Percentiles rank a stretch among this genome's conserved stretches.
These are phyloP conservation scores for Penicillium chermesinum DNA, from an alignment of 495 filamentous ascomycete genomes.

Conservation along the genomic window DNA sequence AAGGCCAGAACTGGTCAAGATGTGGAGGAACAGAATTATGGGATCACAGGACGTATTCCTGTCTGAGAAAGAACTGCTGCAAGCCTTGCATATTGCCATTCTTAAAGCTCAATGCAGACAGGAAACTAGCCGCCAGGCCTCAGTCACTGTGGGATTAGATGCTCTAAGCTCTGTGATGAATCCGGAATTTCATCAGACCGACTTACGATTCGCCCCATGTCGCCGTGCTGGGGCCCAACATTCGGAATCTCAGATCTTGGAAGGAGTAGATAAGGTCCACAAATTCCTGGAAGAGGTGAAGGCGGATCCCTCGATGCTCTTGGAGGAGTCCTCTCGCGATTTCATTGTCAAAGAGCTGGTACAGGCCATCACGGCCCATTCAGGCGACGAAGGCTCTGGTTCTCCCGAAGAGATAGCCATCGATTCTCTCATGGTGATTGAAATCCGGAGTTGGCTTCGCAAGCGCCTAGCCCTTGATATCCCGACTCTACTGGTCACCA, in stretches of 20 bases:
- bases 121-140: too few species aligned
- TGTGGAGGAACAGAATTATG: neutral
- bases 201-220: too few species aligned
- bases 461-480: slow-evolving; percentile 22
- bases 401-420: slow-evolving; percentile 30
- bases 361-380: slow-evolving; percentile 24
- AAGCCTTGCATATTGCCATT: slow-evolving; percentile 1
- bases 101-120: neutral
- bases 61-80: neutral
- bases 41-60: neutral
- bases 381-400: slow-evolving; percentile 18
- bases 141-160: neutral
- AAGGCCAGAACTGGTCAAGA: neutral
- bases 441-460: slow-evolving; percentile 34
- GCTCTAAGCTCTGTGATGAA: too few species aligned
- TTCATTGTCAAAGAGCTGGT: slow-evolving; percentile 12
- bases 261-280: neutral
- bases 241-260: too few species aligned
- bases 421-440: slow-evolving; percentile 38
- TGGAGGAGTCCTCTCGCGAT: neutral
- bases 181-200: too few species aligned
- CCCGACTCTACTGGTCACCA: slow-evolving; percentile 22
- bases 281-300: neutral
- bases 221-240: too few species aligned
- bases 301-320: neutral